A percentile compares a stretch with the other conserved stretches of the same genome.
Evolutionary conservation across 148 eudicot genomes (phyloP).

Genomic region (Rhododendron ovatum): DNA sequence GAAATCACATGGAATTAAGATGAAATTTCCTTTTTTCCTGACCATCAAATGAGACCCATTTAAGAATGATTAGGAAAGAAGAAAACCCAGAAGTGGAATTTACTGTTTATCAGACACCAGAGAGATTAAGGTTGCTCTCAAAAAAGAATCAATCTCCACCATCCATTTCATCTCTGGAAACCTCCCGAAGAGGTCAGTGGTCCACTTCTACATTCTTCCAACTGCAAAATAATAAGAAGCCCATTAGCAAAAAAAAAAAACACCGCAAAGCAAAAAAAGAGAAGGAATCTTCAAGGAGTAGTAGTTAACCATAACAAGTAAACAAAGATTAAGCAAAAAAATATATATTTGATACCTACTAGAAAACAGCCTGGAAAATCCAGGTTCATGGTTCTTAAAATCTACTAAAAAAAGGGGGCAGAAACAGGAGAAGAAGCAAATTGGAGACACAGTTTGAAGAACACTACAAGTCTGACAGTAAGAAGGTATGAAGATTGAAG

Average conservation of each 20-base stretch:
- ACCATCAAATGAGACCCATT: neutral
- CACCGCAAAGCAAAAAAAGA: neutral
- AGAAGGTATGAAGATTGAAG: neutral
- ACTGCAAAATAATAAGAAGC: conserved; percentile 6
- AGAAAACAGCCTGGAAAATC: neutral
- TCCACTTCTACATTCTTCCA: conserved; percentile 4
- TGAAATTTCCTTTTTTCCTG: neutral
- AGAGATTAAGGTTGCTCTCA: too few species aligned
- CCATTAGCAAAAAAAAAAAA: neutral
- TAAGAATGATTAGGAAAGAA: neutral
- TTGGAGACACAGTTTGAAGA: neutral
- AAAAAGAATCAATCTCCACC: neutral
- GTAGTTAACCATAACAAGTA: neutral
- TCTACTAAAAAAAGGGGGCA: neutral
- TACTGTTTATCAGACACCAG: too few species aligned
- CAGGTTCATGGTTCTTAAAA: neutral
- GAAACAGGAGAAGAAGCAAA: neutral
- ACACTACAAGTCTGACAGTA: neutral
- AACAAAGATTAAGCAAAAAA: neutral
- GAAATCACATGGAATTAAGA: conserved; percentile 9
- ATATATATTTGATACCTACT: neutral
- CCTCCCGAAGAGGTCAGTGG: neutral
- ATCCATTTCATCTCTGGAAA: neutral
- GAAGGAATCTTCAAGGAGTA: neutral
- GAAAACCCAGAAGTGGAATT: neutral